Evolutionary conservation across 2,329 filamentous ascomycete genomes (phyloP), one percentile per base, ranked within the genome.

Genomic region (Thielaviopsis musarum): DNA sequence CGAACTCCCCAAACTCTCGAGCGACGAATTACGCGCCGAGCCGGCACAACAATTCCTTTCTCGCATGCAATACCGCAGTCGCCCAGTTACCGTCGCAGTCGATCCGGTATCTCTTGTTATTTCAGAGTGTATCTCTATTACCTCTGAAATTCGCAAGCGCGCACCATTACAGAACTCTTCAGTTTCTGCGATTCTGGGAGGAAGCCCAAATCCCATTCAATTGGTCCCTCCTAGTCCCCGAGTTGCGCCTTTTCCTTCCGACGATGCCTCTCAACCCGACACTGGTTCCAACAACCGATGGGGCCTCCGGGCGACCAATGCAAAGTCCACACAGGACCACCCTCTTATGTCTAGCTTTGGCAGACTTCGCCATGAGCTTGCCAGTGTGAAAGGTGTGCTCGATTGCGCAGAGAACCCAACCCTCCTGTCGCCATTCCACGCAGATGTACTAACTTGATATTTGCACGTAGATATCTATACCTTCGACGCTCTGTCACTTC

Each of bases 51-150:
- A 62, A 49, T 56, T 60, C n/a, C 58, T 68, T 28, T 75, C 71
- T 63, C 72, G 78, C 63, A 80, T 80, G 73, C 76, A 80, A 65
- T 82, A 82, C 66, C 74, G 79, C 66, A 81, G 76, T 66, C 77
- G 79, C 19, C 79, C 79, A 6, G 77, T 91, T 34, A 82, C 87
- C 38, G 88, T 95, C 63, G 88, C 91, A 52, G 86, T 95, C 65
- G 88, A 95, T 67, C 90, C 91, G 1, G 85, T 95, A 60, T 91
- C 90, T 55, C 77, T 98, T 66, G 90, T 98, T 64, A 95, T 95
- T 64, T 95, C 91, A 72, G 93, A 98, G 83, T 98, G 93, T 72
- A 97, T 97, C 69, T 91, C 91, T 53, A 91, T 98, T 73, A 97
- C 93, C 15, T 96, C 91, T 63, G 90, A 91, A 62, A 96, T 98